Evolutionary conservation across 768 basidiomycete genomes (phyloP), one percentile per base, ranked within the genome.

Genomic region (Phanerochaete sordida): DNA sequence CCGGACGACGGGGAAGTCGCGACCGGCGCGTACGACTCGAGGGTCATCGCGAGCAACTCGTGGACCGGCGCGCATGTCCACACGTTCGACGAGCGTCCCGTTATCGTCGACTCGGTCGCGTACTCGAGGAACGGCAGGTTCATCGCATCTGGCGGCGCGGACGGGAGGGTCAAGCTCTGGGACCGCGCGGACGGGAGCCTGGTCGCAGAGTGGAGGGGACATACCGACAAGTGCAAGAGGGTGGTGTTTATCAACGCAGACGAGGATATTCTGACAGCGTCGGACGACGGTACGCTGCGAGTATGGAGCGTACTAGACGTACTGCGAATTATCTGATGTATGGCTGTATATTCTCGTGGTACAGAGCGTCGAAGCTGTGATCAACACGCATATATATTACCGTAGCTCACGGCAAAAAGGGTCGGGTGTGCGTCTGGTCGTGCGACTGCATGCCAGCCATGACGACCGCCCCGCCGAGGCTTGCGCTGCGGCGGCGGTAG

Each of bases 371-470:
- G 8, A 19, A 6, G 19, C 39, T 11, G 8, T 9, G 4, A 43
- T 16, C 11, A 19, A 43, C 4, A 19, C 19, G 4, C 33, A 46
- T n/a, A 13, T 35, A 35, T 35, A 35, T 35, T 6, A 13, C 13
- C 13, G 33, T 35, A 6, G 33, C 19, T 28, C 13, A 48, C 6
- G 12, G 7, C 47, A 6, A 3, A n/a, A 7, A n/a, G n/a, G n/a
- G 6, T 24, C 44, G 44, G 5, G 44, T 6, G 19, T 24, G 68
- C 6, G 76, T 84, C 69, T 84, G 83, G 62, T 84, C 83, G 16
- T 83, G 75, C 4, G 81, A 81, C 85, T 84, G 86, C 1, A 84
- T 86, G 13, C 85, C 85, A n/a, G 85, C 86, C 77, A 88, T 82
- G 23, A 89, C 85, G 33, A 88, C 74, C 0, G 85, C 84, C 16